Evolutionary conservation across 306 rosid genomes (phyloP), one percentile per base, ranked within the genome.

Genomic region (Coriaria nepalensis): DNA sequence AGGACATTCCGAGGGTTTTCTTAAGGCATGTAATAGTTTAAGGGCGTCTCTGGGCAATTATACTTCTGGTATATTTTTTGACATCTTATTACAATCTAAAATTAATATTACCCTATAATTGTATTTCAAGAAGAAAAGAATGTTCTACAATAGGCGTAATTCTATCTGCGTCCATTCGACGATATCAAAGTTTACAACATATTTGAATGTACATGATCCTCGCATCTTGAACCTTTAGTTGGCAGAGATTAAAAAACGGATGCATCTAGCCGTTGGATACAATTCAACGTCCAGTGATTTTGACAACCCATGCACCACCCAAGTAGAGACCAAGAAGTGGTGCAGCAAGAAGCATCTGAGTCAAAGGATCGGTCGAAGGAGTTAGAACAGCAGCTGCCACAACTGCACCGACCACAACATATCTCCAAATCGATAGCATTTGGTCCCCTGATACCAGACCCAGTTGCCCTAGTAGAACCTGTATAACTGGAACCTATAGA

Each of bases 391-490:
- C 95, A 14, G 95, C 97, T 32, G 65, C 84, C 53, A 84, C 95
- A 40, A 84, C 95, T 6, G 93, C 97, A 0, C 97, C 97, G 15
- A 88, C 95, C 63, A 88, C 86, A 35, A 84, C 95, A 44, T 84
- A 88, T 71, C 97, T 88, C 97, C 97, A 88, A 63, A 88, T 56
- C 13, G 97, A 88, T 52, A 88, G 72, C 97, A 88, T 88, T 74
- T 81, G 78, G 68, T 88, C 95, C 55, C 97, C 93, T 4, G 86
- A 47, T 37, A 88, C 87, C 9, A 88, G 66, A 39, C 97, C 93
- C 35, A 81, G 73, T 70, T 88, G 95, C 60, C 95, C 95, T 39
- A 84, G 71, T 36, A 88, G 78, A 29, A 88, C 2, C 62, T 88
- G 93, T 59, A 84, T 78, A 5, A 88, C 93, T 32, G 95, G 95